phyloP scores from a whole-genome alignment of 2,329 filamentous ascomycete species.

The Byssothecium circinans region DNA sequence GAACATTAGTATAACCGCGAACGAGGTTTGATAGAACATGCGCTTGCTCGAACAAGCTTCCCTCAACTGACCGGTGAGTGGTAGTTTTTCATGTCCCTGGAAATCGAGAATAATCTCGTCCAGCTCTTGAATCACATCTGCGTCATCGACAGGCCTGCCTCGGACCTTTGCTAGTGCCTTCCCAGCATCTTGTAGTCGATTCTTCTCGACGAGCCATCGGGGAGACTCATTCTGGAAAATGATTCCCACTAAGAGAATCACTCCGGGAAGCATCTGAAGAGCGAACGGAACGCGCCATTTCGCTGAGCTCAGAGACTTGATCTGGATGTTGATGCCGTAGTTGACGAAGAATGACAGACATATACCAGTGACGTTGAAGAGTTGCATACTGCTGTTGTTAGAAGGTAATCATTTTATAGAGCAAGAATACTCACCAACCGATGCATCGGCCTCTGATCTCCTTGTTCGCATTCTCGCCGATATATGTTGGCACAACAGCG shows the following conservation, averaged over 20 bases:
- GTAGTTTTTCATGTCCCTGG: constrained; percentile 47
- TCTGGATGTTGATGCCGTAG: constrained; percentile 53
- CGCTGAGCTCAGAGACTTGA: constrained; percentile 47
- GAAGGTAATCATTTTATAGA: neutral
- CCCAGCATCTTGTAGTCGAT: constrained; percentile 49
- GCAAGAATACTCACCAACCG: constrained; percentile 31
- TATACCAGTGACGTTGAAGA: constrained; percentile 50
- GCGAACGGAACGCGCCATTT: constrained; percentile 59
- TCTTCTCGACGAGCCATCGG: constrained; percentile 58
- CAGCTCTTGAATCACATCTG: constrained; percentile 44
- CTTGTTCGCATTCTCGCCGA: constrained; percentile 51
- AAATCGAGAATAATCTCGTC: constrained; percentile 49
- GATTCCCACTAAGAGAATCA: constrained; percentile 53
- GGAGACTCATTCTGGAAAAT: constrained; percentile 57
- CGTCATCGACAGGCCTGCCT: constrained; percentile 37
- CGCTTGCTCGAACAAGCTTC: constrained; percentile 42
- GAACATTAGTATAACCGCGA: constrained; percentile 50
- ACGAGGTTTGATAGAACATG: constrained; percentile 46
- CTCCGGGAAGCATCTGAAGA: constrained; percentile 56
- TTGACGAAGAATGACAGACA: constrained; percentile 57
- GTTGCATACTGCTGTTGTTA: constrained; percentile 31
- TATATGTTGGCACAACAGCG: constrained; percentile 49
- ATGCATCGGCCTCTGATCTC: constrained; percentile 44
- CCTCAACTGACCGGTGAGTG: constrained; percentile 43
- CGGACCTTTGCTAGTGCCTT: constrained; percentile 46